A percentile compares a stretch with the other conserved stretches of the same genome.
Conservation (phyloP, 2,329 filamentous ascomycete genomes). For the Peltaster fructicola region DNA sequence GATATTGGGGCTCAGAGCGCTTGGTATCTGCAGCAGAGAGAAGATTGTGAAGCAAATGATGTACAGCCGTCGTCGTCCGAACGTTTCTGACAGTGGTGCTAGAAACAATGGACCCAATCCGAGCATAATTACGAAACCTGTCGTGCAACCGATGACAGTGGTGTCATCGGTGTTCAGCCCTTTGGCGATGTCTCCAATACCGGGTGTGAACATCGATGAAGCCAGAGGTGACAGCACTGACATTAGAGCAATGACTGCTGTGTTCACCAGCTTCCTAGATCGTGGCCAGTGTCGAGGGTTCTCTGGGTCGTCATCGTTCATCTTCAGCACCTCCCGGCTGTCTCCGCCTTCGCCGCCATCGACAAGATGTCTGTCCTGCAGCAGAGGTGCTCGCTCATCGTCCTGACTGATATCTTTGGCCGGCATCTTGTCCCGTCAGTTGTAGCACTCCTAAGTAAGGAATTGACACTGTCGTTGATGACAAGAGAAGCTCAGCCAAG, state of each 20-base stretch:
- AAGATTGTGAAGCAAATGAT: slow-evolving; percentile 28
- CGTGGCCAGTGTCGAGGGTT: slow-evolving; percentile 31
- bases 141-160: slow-evolving; percentile 31
- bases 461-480: too few species aligned
- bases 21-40: slow-evolving; percentile 29
- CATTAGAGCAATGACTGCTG: slow-evolving; percentile 34
- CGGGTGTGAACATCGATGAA: slow-evolving; percentile 34
- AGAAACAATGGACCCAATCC: slow-evolving; percentile 30
- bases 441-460: too few species aligned
- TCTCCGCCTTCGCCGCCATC: slow-evolving; percentile 21
- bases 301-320: slow-evolving; percentile 22
- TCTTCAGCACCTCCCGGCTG: slow-evolving; percentile 13
- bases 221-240: slow-evolving; percentile 30
- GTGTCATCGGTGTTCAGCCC: slow-evolving; percentile 25
- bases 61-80: slow-evolving; percentile 28
- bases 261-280: slow-evolving; percentile 30
- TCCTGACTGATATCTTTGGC: too few species aligned
- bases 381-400: slow-evolving; percentile 23
- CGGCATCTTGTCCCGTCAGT: too few species aligned
- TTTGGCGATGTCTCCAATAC: slow-evolving; percentile 31
- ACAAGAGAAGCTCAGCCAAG: too few species aligned
- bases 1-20: slow-evolving; percentile 31
- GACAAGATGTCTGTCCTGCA: slow-evolving; percentile 14
- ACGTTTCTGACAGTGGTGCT: slow-evolving; percentile 30
- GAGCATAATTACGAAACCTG: slow-evolving; percentile 32